Evolutionary conservation across 2,329 filamentous ascomycete species (phyloP), one percentile per base, ranked within the genome.

Genomic region (Beauveria bassiana): DNA sequence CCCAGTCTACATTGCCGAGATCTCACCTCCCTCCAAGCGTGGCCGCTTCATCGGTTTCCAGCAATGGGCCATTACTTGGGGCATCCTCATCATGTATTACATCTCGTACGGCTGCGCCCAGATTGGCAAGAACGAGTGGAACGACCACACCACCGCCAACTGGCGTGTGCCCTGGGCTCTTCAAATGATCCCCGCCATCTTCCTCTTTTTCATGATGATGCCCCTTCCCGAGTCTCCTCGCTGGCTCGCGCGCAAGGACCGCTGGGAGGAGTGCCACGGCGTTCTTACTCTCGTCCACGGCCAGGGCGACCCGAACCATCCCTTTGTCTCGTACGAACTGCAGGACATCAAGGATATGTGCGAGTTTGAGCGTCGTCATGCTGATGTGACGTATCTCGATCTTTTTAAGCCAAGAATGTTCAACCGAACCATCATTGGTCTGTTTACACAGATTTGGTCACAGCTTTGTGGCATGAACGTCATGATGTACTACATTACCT

Each of bases 331-430:
- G 10, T 81, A 78, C 34, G 90, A 95, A 71, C 76, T 89, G 70
- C 76, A 84, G 22, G 89, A 93, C 65, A 93, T 95, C 70, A 82
- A 84, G 65, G 84, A 88, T 45, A 87, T 86, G 72, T 83, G 88
- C 67, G 86, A 90, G 56, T 89, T 93, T 64, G 90, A 95, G 73
- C 81, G 84, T 20, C 76, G 80, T 28, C 88, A 90, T 70, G 77
- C 84, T 16, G 81, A 91, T 65, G 87, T 90, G 22, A 84, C 83
- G 9, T 91, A 89, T 70, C 66, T 86, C 2, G 89, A 93, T 69
- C 81, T 95, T 1, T 82, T 95, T 74, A 83, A 81, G 66, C 88
- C 89, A 84, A 43, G 87, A 85, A 77, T 83, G 70, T 75, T 82
- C 70, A 77, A 78, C 67, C 75, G 82, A 3, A 84, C 81, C 1